phyloP scores from a whole-genome alignment of 768 basidiomycete species.

The Russula brevipes region DNA sequence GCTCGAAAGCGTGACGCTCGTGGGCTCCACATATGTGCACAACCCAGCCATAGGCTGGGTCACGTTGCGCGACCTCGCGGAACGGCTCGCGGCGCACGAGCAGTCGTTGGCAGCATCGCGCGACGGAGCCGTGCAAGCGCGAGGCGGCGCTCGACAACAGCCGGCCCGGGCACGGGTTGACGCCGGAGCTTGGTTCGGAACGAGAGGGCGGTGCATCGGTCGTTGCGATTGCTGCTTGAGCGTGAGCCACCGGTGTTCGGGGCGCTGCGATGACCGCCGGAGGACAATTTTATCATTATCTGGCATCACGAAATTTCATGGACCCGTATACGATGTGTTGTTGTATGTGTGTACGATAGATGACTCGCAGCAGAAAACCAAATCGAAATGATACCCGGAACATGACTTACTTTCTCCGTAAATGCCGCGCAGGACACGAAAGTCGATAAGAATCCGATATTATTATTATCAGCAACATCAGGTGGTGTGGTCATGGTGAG shows the following conservation, averaged over 20 bases:
- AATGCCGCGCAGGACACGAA: no score
- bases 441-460: no score
- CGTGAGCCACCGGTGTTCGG: neutral
- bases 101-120: conserved; percentile 9
- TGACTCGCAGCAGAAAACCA: neutral
- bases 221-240: conserved; percentile 14
- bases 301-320: neutral
- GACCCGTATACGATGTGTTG: neutral
- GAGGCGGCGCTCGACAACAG: conserved; percentile 8
- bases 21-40: conserved; percentile 25
- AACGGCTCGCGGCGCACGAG: conserved; percentile 19
- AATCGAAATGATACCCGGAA: neutral
- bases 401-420: no score
- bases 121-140: conserved; percentile 8
- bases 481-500: no score
- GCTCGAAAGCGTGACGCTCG: conserved; percentile 28
- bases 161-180: neutral
- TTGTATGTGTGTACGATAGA: neutral
- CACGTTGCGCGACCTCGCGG: conserved; percentile 25
- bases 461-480: no score
- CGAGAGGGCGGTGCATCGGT: conserved; percentile 8
- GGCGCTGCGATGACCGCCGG: no score
- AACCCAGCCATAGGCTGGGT: conserved; percentile 27
- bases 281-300: no score
- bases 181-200: conserved; percentile 10